These are phyloP conservation scores for Solanum dulcamara DNA, from an alignment of 257 asterid species.

Conservation along the genomic window DNA sequence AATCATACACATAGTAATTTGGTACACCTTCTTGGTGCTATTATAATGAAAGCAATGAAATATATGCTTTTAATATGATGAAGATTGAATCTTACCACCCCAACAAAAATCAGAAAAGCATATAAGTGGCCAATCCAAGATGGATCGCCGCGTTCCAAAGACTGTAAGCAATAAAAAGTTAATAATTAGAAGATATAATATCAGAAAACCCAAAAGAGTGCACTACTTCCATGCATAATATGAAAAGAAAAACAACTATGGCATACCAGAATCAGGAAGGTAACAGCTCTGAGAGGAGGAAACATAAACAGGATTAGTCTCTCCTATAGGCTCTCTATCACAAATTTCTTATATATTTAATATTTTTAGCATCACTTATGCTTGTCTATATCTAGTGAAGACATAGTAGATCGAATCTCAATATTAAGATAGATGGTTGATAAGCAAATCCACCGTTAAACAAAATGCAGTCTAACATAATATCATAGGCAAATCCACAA, in stretches of 20 bases:
- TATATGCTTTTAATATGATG: neutral
- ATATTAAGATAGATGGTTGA: neutral
- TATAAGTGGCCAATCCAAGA: constrained; percentile 82
- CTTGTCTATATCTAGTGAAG: neutral
- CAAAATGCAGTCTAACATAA: neutral
- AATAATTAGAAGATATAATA: constrained; percentile 7
- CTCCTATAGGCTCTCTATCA: neutral
- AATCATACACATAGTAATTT: neutral
- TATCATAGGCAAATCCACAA: neutral
- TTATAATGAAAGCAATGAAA: neutral
- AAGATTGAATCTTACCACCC: constrained; percentile 55
- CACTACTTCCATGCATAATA: neutral
- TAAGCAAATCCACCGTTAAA: neutral
- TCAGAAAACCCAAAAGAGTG: neutral
- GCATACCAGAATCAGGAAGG: neutral
- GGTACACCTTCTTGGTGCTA: neutral
- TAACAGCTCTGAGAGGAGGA: neutral
- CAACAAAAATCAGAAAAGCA: constrained; percentile 70
- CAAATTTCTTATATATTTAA: neutral
- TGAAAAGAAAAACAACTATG: neutral
- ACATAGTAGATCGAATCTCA: neutral
- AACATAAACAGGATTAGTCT: neutral
- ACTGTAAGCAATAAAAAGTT: constrained; percentile 42
- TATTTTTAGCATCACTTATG: neutral
- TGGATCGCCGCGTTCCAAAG: constrained; percentile 65